These are phyloP conservation scores for Lasiodiplodia citricola DNA, from an alignment of 2,329 filamentous ascomycete genomes.

Conservation along the genomic window DNA sequence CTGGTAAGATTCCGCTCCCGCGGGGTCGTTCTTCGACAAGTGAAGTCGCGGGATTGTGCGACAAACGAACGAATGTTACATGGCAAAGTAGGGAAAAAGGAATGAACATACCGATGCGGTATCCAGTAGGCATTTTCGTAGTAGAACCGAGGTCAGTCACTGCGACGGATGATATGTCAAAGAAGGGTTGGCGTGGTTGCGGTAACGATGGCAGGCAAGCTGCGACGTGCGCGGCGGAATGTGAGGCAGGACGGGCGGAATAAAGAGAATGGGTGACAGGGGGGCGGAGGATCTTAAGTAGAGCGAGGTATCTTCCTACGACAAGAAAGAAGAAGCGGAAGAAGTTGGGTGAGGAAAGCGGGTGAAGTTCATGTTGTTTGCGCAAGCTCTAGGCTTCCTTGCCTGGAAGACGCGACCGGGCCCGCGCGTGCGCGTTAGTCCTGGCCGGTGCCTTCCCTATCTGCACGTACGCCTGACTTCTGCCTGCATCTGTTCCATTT, in stretches of 20 bases:
- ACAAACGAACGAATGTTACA: background rate
- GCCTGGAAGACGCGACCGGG: conserved; percentile 7
- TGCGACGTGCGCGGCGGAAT: background rate
- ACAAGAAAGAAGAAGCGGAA: background rate
- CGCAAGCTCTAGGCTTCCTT: conserved; percentile 15
- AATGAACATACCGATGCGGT: conserved; percentile 24
- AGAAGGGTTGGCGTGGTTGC: conserved; percentile 1
- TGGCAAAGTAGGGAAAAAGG: background rate
- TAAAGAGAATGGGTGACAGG: background rate
- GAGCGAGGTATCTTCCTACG: background rate
- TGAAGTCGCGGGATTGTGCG: conserved; percentile 12
- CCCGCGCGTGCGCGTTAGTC: conserved; percentile 6
- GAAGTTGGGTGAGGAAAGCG: conserved; percentile 1
- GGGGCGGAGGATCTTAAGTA: background rate
- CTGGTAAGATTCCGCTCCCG: conserved; percentile 2
- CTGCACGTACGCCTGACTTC: background rate
- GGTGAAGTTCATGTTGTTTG: conserved; percentile 17
- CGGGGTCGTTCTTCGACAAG: conserved; percentile 5
- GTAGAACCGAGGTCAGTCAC: background rate
- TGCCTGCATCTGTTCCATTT: background rate
- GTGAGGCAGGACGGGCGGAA: background rate
- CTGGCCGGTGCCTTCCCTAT: background rate
- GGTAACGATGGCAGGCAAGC: background rate
- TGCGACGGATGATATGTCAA: background rate
- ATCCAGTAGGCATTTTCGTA: conserved; percentile 26